Percentiles rank a stretch among this genome's conserved stretches.
Evolutionary conservation across 208 protist genomes (phyloP).

Genomic region (Trichomonas vaginalis): DNA sequence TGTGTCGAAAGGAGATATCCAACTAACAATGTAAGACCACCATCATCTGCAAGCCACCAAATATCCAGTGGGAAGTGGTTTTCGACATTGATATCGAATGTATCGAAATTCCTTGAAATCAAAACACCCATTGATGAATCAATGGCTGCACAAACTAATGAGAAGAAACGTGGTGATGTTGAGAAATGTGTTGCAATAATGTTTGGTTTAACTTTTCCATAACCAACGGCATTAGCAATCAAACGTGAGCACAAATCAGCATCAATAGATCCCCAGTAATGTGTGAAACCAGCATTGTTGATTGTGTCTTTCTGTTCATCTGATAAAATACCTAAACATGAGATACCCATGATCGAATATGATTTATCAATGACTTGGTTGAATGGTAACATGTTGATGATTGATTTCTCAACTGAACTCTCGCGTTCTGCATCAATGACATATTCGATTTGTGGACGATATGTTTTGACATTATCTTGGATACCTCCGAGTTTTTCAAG

Average conservation of each 20-base stretch:
- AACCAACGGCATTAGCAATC: neutral
- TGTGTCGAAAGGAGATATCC: neutral
- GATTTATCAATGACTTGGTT: neutral
- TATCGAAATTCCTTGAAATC: neutral
- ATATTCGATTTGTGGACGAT: neutral
- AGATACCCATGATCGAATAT: neutral
- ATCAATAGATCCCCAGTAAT: neutral
- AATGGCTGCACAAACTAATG: neutral
- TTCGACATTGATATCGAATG: neutral
- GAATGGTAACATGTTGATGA: neutral
- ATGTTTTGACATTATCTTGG: neutral
- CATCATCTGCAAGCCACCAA: constrained; percentile 5
- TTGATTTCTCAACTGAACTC: neutral
- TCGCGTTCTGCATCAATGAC: neutral
- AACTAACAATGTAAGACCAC: neutral
- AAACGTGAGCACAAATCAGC: neutral
- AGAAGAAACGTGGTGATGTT: neutral
- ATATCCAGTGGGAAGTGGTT: neutral
- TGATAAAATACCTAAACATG: neutral
- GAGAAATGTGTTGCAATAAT: neutral
- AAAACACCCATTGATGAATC: neutral
- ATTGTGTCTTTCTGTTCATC: neutral
- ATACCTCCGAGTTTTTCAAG: neutral
- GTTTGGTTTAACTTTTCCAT: neutral
- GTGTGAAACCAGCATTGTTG: neutral